phyloP scores from a whole-genome alignment of 225 moss, liverwort and hornwort genomes.

The Thuidium tamariscinum region DNA sequence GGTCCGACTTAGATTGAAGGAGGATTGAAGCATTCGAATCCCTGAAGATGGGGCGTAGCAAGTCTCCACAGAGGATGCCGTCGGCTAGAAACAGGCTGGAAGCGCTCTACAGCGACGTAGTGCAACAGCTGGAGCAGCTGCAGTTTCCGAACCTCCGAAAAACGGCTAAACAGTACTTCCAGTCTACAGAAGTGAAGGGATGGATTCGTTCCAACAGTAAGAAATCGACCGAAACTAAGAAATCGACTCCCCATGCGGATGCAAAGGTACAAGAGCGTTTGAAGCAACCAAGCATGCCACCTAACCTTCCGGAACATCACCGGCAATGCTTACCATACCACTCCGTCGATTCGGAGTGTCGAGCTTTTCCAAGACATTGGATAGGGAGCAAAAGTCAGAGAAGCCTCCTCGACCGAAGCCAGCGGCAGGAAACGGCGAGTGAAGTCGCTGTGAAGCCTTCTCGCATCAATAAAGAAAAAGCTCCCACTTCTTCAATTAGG shows the following conservation, averaged over 20 bases:
- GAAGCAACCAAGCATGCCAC: neutral
- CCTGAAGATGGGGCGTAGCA: neutral
- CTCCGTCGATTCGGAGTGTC: slow-evolving; percentile 2
- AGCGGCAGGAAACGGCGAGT: neutral
- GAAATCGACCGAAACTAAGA: neutral
- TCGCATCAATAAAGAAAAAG: neutral
- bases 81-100: neutral
- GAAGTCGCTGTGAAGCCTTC: neutral
- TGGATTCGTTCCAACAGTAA: slow-evolving; percentile 1
- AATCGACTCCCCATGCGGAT: neutral
- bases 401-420: neutral
- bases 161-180: slow-evolving; percentile 13
- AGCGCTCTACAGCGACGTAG: neutral
- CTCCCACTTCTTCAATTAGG: neutral
- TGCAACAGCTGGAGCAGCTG: slow-evolving; percentile 10
- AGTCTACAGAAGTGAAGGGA: slow-evolving; percentile 13
- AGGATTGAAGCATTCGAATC: neutral
- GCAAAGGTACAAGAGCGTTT: neutral
- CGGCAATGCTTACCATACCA: neutral
- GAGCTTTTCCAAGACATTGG: slow-evolving; percentile 4
- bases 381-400: neutral
- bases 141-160: slow-evolving; percentile 7
- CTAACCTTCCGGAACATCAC: neutral
- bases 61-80: neutral
- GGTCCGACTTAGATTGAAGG: neutral